Percentiles rank a stretch among this genome's conserved stretches.
phyloP scores from a whole-genome alignment of 176 grass and related monocot species.

The Oryza glaberrima region DNA sequence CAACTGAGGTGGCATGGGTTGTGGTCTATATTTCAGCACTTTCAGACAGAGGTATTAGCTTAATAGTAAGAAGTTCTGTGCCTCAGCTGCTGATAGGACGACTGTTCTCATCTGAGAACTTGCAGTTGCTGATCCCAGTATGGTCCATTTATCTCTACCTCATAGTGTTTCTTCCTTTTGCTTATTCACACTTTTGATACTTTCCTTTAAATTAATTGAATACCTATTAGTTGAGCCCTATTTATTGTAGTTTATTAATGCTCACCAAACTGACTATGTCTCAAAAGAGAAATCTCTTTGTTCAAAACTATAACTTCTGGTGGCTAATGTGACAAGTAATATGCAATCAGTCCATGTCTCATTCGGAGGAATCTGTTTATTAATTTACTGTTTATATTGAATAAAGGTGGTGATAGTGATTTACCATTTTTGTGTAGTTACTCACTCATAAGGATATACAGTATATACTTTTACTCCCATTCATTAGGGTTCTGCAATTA shows the following conservation, averaged over 20 bases:
- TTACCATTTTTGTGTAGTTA: slow-evolving; percentile 4
- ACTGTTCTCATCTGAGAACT: slow-evolving; percentile 71
- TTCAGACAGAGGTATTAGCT: slow-evolving; percentile 68
- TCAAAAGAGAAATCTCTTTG: background rate
- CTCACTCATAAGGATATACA: background rate
- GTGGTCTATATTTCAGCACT: slow-evolving; percentile 95
- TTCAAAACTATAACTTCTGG: slow-evolving; percentile 12
- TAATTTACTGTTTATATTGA: background rate
- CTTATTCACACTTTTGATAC: background rate
- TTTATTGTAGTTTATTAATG: slow-evolving; percentile 5
- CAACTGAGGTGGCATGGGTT: slow-evolving; percentile 95
- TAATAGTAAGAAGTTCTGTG: slow-evolving; percentile 63
- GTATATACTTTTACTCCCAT: background rate
- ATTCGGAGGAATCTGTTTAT: slow-evolving; percentile 2
- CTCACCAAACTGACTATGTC: background rate
- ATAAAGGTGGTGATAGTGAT: slow-evolving; percentile 1
- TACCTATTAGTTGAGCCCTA: background rate
- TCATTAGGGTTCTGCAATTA: slow-evolving; percentile 5
- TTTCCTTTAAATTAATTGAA: slow-evolving; percentile 27
- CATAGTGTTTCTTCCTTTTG: slow-evolving; percentile 9
- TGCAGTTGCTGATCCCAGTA: slow-evolving; percentile 94
- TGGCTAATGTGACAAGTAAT: background rate
- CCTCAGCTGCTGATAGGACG: slow-evolving; percentile 72
- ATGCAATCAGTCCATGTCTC: background rate
- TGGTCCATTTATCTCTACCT: slow-evolving; percentile 5